These are phyloP conservation scores for Pythium volutum DNA, from an alignment of 352 stramenopile species.

Conservation along the genomic window DNA sequence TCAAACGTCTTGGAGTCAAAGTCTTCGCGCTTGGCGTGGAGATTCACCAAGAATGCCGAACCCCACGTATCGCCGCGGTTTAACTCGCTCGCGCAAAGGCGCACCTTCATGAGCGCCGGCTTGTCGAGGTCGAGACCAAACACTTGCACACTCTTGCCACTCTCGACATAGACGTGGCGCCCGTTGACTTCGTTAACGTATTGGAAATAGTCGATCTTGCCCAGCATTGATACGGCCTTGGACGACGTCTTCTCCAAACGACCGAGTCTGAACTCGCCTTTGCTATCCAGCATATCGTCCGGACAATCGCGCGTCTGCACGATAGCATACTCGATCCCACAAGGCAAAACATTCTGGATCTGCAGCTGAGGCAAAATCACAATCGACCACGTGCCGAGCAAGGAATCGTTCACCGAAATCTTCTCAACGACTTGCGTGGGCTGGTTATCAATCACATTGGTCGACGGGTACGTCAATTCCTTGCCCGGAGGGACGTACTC, in stretches of 20 bases:
- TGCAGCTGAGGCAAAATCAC: slow-evolving; percentile 81
- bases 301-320: slow-evolving; percentile 78
- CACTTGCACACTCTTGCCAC: slow-evolving; percentile 74
- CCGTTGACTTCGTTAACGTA: slow-evolving; percentile 80
- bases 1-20: slow-evolving; percentile 64
- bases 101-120: slow-evolving; percentile 72
- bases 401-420: slow-evolving; percentile 55
- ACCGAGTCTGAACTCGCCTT: slow-evolving; percentile 50
- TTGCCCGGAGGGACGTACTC: slow-evolving; percentile 49
- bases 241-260: slow-evolving; percentile 32
- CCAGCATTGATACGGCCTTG: slow-evolving; percentile 40
- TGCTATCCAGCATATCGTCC: slow-evolving; percentile 46
- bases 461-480: slow-evolving; percentile 67
- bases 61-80: slow-evolving; percentile 58
- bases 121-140: slow-evolving; percentile 73
- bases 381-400: slow-evolving; percentile 66
- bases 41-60: slow-evolving; percentile 51
- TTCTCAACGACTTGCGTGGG: slow-evolving; percentile 76
- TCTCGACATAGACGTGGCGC: slow-evolving; percentile 70
- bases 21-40: slow-evolving; percentile 41
- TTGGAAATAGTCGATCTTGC: slow-evolving; percentile 62
- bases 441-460: slow-evolving; percentile 77
- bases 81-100: slow-evolving; percentile 54
- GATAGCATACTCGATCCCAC: slow-evolving; percentile 79
- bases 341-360: slow-evolving; percentile 81